Evolutionary conservation across 192 early-diverging fungal genomes (phyloP).

Genomic region (Linnemannia zychae): DNA sequence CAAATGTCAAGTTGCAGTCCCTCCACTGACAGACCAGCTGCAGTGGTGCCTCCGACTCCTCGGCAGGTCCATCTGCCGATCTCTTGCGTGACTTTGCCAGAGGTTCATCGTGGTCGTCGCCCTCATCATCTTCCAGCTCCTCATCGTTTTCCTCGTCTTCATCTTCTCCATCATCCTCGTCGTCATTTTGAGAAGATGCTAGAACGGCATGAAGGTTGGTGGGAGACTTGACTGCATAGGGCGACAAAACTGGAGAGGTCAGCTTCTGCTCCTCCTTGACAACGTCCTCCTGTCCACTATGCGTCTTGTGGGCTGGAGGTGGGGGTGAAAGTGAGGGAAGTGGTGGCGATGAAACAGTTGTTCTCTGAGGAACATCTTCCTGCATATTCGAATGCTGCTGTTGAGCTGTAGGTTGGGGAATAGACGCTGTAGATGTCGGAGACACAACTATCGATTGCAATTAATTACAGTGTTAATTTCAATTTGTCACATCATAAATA

Average conservation of each 20-base stretch:
- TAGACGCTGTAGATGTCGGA: background rate
- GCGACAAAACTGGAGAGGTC: constrained; percentile 21
- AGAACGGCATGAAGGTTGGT: constrained; percentile 50
- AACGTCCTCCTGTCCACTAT: constrained; percentile 4
- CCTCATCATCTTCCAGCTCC: constrained; percentile 44
- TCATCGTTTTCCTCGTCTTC: constrained; percentile 42
- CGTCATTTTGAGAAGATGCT: constrained; percentile 11
- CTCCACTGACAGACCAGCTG: constrained; percentile 67
- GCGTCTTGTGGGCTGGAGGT: background rate
- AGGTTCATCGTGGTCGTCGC: constrained; percentile 32
- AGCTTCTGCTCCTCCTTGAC: constrained; percentile 30
- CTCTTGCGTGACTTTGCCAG: constrained; percentile 29
- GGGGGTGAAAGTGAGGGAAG: constrained; percentile 7
- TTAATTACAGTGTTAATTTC: background rate
- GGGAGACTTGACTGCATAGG: constrained; percentile 48
- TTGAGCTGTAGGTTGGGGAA: background rate
- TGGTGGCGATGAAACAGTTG: constrained; percentile 20
- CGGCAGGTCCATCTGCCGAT: constrained; percentile 22
- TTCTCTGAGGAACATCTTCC: constrained; percentile 12
- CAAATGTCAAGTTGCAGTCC: constrained; percentile 56
- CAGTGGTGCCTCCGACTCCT: constrained; percentile 31
- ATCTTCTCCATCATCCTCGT: constrained; percentile 41
- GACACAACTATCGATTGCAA: constrained; percentile 5
- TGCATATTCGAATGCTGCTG: constrained; percentile 19
- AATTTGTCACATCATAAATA: background rate